These are phyloP conservation scores for Quercus parvula DNA, from an alignment of 306 rosid species.

Conservation along the genomic window DNA sequence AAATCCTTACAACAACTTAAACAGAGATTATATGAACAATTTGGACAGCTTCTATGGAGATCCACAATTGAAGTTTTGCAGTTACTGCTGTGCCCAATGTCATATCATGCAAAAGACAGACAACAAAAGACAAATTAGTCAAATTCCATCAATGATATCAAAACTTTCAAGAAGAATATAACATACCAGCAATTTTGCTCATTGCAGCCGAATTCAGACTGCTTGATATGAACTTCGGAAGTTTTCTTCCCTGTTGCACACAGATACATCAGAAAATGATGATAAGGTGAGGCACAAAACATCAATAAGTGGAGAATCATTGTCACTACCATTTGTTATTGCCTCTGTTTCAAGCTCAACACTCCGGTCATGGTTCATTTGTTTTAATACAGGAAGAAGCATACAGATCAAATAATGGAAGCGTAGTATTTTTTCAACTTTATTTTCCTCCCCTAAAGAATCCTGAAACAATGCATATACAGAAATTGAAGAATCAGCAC, in stretches of 20 bases:
- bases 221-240: conserved; percentile 71
- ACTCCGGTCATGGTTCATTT: conserved; percentile 65
- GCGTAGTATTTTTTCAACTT: conserved; percentile 64
- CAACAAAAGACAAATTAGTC: conserved; percentile 15
- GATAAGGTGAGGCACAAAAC: conserved; percentile 16
- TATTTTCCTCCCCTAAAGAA: conserved; percentile 47
- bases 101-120: conserved; percentile 26
- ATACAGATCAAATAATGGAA: conserved; percentile 81
- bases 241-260: conserved; percentile 56
- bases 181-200: conserved; percentile 58
- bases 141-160: conserved; percentile 19
- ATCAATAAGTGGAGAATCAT: conserved; percentile 13
- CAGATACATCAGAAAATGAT: conserved; percentile 4
- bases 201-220: conserved; percentile 48
- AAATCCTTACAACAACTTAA: conserved; percentile 62
- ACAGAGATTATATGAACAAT: conserved; percentile 84
- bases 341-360: conserved; percentile 71
- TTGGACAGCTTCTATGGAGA: conserved; percentile 91
- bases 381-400: conserved; percentile 87
- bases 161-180: conserved; percentile 6
- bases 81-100: conserved; percentile 62
- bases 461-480: conserved; percentile 51
- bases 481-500: conserved; percentile 33
- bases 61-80: conserved; percentile 73
- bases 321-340: conserved; percentile 49